Evolutionary conservation across 306 rosid species (phyloP), one percentile per base, ranked within the genome.

Genomic region (Elaeagnus macrophylla): DNA sequence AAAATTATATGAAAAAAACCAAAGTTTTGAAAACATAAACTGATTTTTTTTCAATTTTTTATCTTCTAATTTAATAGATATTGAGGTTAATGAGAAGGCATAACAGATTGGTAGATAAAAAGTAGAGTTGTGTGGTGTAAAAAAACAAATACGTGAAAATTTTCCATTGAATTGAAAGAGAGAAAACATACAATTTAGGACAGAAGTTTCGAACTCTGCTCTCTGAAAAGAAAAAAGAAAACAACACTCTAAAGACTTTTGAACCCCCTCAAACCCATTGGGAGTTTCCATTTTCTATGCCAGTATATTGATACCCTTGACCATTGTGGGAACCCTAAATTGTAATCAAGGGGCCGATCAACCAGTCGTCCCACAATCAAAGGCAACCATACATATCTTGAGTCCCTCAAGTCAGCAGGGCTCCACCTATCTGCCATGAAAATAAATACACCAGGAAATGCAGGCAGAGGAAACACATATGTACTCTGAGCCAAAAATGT

Each of bases 401-500:
- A 93, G 80, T 87, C 88, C 63, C 69, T 73, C 76, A 93, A 79
- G 57, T 93, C 90, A 0, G 89, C 94, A 0, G 99, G 95, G 66
- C 87, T 93, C 99, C 99, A 93, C 39, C 99, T 52, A 66, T 93
- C 96, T 0, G 96, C 96, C 84, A 88, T 84, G 80, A 93, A 88
- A 48, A 93, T 65, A 53, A 82, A 93, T 39, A 70, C 71, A 48
- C 84, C 83, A 0, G 85, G 83, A 67, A 72, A 62, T 10, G 77
- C 86, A 10, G 96, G 78, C 56, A 84, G 37, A 50, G 96, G 95
- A 64, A 93, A 63, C 68, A 93, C 89, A 67, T 71, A 93, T 49
- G 96, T 87, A 72, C 95, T 79, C 59, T 93, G 99, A n/a, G 99
- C 68, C 67, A 93, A 93, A 82, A 87, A 93, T 1, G 96, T 87